These are phyloP conservation scores for Lactarius akahatsu DNA, from an alignment of 768 basidiomycete genomes.

Conservation along the genomic window DNA sequence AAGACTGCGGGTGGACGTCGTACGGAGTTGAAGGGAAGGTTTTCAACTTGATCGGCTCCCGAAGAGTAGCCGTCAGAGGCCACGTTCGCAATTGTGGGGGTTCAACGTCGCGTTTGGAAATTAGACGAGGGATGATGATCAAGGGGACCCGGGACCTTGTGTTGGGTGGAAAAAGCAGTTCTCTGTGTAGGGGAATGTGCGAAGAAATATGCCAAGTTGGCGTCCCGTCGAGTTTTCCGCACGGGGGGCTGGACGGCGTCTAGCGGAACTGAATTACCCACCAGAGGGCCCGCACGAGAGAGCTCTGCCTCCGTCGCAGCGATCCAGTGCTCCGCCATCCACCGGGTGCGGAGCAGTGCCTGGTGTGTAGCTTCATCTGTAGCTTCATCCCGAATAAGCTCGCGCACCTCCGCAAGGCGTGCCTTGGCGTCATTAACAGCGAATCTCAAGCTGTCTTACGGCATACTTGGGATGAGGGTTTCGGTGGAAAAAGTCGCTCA, in stretches of 20 bases:
- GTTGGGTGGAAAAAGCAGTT: neutral
- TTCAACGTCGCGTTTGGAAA: conserved; percentile 20
- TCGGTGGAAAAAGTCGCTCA: conserved; percentile 13
- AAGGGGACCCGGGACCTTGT: neutral
- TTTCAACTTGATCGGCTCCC: conserved; percentile 15
- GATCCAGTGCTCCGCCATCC: conserved; percentile 28
- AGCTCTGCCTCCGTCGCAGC: conserved; percentile 16
- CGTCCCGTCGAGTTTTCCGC: conserved; percentile 12
- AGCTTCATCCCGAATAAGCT: conserved; percentile 14
- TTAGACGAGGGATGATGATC: conserved; percentile 15
- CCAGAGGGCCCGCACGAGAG: neutral
- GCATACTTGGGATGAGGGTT: conserved; percentile 19
- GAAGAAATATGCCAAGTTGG: conserved; percentile 28
- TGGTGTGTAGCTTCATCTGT: conserved; percentile 14
- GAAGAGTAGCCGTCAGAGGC: conserved; percentile 19
- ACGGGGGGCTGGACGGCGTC: neutral
- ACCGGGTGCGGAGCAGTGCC: conserved; percentile 22
- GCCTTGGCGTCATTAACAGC: conserved; percentile 15
- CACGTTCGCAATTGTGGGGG: conserved; percentile 18
- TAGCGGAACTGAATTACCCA: neutral
- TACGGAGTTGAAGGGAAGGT: neutral
- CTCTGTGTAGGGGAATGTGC: conserved; percentile 26
- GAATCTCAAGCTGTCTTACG: conserved; percentile 13
- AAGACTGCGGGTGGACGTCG: neutral
- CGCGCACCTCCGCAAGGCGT: conserved; percentile 25